These are phyloP conservation scores for Scleroderma citrinum DNA, from an alignment of 768 basidiomycete genomes.

Conservation along the genomic window DNA sequence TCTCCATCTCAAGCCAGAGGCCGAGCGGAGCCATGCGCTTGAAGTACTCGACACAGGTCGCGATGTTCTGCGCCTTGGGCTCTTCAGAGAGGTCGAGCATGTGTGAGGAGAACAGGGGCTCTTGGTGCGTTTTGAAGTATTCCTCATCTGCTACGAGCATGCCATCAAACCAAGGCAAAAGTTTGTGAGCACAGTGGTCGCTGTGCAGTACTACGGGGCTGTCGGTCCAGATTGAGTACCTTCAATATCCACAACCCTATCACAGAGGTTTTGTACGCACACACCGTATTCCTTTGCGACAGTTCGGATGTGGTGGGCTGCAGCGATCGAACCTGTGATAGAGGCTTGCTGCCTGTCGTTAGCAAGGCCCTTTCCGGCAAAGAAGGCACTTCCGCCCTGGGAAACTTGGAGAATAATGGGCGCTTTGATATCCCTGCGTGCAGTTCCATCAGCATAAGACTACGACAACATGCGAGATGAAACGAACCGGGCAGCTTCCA, in stretches of 20 bases:
- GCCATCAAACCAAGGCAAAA: slow-evolving; percentile 98
- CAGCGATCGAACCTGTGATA: slow-evolving; percentile 85
- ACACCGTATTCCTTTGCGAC: slow-evolving; percentile 90
- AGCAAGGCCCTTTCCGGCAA: slow-evolving; percentile 91
- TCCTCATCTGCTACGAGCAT: slow-evolving; percentile 96
- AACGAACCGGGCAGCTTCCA: slow-evolving; percentile 86
- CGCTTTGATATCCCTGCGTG: slow-evolving; percentile 80
- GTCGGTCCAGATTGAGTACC: background rate
- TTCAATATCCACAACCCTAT: no score
- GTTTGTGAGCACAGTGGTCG: slow-evolving; percentile 97
- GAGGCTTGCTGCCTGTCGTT: slow-evolving; percentile 97
- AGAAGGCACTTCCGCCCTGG: slow-evolving; percentile 94
- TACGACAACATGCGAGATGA: background rate
- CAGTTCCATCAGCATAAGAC: slow-evolving; percentile 5
- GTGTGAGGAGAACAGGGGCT: slow-evolving; percentile 92
- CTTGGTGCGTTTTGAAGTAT: slow-evolving; percentile 85
- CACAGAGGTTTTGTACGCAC: slow-evolving; percentile 45
- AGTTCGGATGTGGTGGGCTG: slow-evolving; percentile 85
- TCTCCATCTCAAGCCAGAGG: slow-evolving; percentile 99
- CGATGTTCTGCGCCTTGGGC: slow-evolving; percentile 90
- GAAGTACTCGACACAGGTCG: slow-evolving; percentile 90
- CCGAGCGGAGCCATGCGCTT: slow-evolving; percentile 88
- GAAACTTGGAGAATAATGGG: slow-evolving; percentile 98
- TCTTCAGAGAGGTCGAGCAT: slow-evolving; percentile 98
- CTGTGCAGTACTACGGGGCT: slow-evolving; percentile 97